Conservation (phyloP, 306 rosid genomes). For the Alnus glutinosa region DNA sequence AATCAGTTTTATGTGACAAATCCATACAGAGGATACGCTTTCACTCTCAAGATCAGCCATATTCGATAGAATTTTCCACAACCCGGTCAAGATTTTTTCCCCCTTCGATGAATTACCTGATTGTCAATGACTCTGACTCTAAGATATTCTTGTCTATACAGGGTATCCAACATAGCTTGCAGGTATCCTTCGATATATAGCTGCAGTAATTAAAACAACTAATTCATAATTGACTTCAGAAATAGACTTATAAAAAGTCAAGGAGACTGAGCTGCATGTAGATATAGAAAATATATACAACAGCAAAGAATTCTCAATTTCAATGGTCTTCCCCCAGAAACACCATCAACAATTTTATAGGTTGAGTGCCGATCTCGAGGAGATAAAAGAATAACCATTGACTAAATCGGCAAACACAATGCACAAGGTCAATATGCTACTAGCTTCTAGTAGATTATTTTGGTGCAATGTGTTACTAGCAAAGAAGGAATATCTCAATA, state of each 20-base stretch:
- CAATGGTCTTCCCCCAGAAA: not conserved
- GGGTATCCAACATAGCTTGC: slow-evolving; percentile 94
- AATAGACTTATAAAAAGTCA: slow-evolving; percentile 20
- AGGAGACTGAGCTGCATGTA: not conserved
- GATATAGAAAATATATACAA: not conserved
- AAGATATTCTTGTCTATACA: slow-evolving; percentile 87
- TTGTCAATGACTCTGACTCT: slow-evolving; percentile 84
- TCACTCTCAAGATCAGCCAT: slow-evolving; percentile 1
- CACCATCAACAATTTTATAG: not conserved
- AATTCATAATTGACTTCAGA: slow-evolving; percentile 24
- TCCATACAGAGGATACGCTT: slow-evolving; percentile 10
- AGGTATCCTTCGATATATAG: slow-evolving; percentile 94
- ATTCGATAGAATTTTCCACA: slow-evolving; percentile 10
- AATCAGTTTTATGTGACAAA: not conserved
- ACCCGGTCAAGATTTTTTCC: slow-evolving; percentile 17
- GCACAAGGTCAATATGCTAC: not conserved
- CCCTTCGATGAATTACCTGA: slow-evolving; percentile 54
- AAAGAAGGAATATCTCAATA: not conserved
- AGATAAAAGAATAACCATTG: not conserved
- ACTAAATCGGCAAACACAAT: not conserved
- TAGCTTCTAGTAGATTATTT: not conserved
- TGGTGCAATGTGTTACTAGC: not conserved
- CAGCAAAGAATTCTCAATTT: not conserved
- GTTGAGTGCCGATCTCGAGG: not conserved
- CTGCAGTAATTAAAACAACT: slow-evolving; percentile 55